Percentiles rank a stretch among this genome's conserved stretches.
Conservation (phyloP, 2,329 filamentous ascomycete genomes). For the Coniochaeta sp. region DNA sequence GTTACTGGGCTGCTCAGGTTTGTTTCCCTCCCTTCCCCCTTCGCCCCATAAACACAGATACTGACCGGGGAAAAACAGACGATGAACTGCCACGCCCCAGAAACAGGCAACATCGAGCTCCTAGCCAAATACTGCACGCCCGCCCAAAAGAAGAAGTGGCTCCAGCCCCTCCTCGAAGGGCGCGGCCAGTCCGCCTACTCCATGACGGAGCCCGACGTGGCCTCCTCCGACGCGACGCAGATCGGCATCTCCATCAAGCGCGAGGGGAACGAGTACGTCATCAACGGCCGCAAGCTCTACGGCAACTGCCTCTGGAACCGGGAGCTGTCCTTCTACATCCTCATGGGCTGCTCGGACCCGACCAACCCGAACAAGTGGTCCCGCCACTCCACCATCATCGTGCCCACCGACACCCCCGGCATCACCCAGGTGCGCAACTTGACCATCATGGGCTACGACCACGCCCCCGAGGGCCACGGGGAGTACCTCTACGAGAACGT, state of each 20-base stretch:
- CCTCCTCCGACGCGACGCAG: slow-evolving; percentile 41
- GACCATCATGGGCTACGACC: slow-evolving; percentile 33
- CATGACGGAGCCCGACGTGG: slow-evolving; percentile 44
- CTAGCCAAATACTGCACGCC: slow-evolving; percentile 43
- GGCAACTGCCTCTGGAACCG: slow-evolving; percentile 31
- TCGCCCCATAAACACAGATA: background rate
- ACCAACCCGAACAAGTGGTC: slow-evolving; percentile 29
- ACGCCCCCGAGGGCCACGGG: slow-evolving; percentile 33
- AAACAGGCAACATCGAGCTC: slow-evolving; percentile 45
- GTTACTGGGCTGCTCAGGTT: slow-evolving; percentile 31
- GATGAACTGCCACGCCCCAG: slow-evolving; percentile 38
- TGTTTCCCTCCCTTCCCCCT: background rate
- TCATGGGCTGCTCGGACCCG: slow-evolving; percentile 29
- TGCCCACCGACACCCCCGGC: slow-evolving; percentile 27
- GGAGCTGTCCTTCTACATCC: slow-evolving; percentile 22
- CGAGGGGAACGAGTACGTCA: slow-evolving; percentile 27
- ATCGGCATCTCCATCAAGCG: slow-evolving; percentile 29
- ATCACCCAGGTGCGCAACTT: slow-evolving; percentile 30
- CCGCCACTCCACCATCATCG: slow-evolving; percentile 30
- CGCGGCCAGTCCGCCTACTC: slow-evolving; percentile 41
- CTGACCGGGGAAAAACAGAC: slow-evolving; percentile 19
- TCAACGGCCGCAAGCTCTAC: slow-evolving; percentile 33
- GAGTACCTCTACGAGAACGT: slow-evolving; percentile 33
- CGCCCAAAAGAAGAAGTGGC: slow-evolving; percentile 41
- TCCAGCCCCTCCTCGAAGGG: slow-evolving; percentile 39